These are phyloP conservation scores for Colletotrichum simmondsii DNA, from an alignment of 2,329 filamentous ascomycete genomes.

Conservation along the genomic window DNA sequence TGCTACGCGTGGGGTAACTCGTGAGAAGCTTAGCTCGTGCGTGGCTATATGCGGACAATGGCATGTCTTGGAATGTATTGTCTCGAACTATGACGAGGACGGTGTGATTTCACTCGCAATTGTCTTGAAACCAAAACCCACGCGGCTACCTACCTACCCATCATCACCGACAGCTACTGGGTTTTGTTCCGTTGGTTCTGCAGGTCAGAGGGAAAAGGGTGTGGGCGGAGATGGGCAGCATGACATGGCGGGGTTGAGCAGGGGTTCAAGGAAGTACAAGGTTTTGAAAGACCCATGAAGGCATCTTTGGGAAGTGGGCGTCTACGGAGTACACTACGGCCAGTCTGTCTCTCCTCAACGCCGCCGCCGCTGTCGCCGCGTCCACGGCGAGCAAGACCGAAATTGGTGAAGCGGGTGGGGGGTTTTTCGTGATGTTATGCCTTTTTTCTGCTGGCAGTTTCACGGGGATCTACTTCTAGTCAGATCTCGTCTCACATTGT, in stretches of 20 bases:
- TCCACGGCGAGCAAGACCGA: constrained; percentile 5
- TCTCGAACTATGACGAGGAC: neutral
- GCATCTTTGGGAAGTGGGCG: constrained; percentile 22
- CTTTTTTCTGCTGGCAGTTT: neutral
- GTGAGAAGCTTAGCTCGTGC: neutral
- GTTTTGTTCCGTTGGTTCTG: neutral
- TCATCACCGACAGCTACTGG: neutral
- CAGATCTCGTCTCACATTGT: constrained; percentile 1
- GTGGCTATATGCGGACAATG: neutral
- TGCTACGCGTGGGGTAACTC: neutral
- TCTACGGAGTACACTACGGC: neutral
- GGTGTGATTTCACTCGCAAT: neutral
- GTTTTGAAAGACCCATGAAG: constrained; percentile 18
- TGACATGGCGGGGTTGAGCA: constrained; percentile 32
- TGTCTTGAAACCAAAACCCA: neutral
- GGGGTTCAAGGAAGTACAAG: neutral
- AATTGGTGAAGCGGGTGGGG: neutral
- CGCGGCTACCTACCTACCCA: neutral
- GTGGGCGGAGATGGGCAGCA: constrained; percentile 26
- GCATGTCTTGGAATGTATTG: neutral
- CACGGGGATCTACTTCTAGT: constrained; percentile 11
- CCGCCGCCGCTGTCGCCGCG: constrained; percentile 6
- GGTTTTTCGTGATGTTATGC: neutral
- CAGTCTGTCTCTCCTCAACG: neutral
- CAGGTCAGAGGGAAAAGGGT: neutral